phyloP scores from a whole-genome alignment of 208 protist genomes.

The Endotrypanum monterogeii region DNA sequence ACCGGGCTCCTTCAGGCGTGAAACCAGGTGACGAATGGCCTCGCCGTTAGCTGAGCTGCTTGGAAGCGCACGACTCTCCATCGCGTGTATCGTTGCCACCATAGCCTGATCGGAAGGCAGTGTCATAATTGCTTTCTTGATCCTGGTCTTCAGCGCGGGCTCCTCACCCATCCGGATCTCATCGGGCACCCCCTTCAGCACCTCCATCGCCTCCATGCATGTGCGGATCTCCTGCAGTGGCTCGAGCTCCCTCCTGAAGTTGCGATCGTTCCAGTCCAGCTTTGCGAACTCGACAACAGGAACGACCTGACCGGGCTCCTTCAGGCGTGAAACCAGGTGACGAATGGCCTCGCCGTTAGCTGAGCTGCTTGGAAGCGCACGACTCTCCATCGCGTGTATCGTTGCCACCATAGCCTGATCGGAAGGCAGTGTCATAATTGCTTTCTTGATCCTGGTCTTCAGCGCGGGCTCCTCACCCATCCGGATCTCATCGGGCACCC shows the following conservation, averaged over 20 bases:
- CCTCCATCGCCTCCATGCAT: conserved; percentile 65
- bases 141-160: conserved; percentile 22
- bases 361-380: conserved; percentile 13
- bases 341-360: conserved; percentile 49
- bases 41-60: conserved; percentile 35
- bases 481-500: background rate
- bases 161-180: background rate
- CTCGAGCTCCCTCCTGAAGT: conserved; percentile 48
- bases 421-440: conserved; percentile 42
- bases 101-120: conserved; percentile 43
- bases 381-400: conserved; percentile 25
- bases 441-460: conserved; percentile 42
- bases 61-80: conserved; percentile 16
- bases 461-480: conserved; percentile 3
- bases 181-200: conserved; percentile 10
- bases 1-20: conserved; percentile 23
- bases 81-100: conserved; percentile 26
- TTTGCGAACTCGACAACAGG: conserved; percentile 33
- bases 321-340: conserved; percentile 33
- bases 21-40: conserved; percentile 42
- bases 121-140: conserved; percentile 45
- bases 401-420: conserved; percentile 33
- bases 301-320: conserved; percentile 27
- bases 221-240: conserved; percentile 43
- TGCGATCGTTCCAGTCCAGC: conserved; percentile 60